These are phyloP conservation scores for Petunia secreta DNA, from an alignment of 257 asterid species.

Conservation along the genomic window DNA sequence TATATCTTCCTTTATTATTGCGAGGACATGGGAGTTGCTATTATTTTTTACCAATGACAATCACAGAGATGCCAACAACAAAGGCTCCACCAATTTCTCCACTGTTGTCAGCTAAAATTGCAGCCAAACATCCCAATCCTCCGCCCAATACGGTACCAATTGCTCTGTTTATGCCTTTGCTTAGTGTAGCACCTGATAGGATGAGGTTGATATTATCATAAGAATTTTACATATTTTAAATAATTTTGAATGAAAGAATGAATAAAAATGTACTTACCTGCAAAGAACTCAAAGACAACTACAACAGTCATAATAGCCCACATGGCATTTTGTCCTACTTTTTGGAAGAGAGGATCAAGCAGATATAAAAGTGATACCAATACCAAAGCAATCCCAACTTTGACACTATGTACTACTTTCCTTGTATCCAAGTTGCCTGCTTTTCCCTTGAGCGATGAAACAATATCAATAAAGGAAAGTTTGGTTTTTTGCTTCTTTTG, in stretches of 20 bases:
- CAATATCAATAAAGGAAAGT: neutral
- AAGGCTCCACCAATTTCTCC: conserved; percentile 62
- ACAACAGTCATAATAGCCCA: conserved; percentile 99
- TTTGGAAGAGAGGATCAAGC: conserved; percentile 57
- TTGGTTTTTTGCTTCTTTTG: conserved; percentile 21
- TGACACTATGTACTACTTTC: conserved; percentile 59
- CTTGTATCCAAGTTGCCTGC: conserved; percentile 28
- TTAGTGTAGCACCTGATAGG: conserved; percentile 74
- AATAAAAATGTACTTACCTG: conserved; percentile 45
- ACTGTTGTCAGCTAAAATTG: conserved; percentile 55
- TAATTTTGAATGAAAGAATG: neutral
- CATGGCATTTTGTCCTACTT: conserved; percentile 84
- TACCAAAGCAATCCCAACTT: conserved; percentile 76
- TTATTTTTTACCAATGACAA: conserved; percentile 51
- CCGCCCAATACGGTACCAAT: conserved; percentile 90
- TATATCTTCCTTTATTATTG: neutral
- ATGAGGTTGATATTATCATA: neutral
- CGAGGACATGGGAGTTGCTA: neutral
- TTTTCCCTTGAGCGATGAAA: conserved; percentile 36
- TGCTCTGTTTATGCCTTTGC: conserved; percentile 89
- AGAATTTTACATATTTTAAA: neutral
- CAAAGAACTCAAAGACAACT: conserved; percentile 78
- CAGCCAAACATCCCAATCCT: conserved; percentile 79
- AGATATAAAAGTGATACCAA: conserved; percentile 73
- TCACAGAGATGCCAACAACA: conserved; percentile 58